These are phyloP conservation scores for Senna tora DNA, from an alignment of 306 rosid genomes.

Conservation along the genomic window DNA sequence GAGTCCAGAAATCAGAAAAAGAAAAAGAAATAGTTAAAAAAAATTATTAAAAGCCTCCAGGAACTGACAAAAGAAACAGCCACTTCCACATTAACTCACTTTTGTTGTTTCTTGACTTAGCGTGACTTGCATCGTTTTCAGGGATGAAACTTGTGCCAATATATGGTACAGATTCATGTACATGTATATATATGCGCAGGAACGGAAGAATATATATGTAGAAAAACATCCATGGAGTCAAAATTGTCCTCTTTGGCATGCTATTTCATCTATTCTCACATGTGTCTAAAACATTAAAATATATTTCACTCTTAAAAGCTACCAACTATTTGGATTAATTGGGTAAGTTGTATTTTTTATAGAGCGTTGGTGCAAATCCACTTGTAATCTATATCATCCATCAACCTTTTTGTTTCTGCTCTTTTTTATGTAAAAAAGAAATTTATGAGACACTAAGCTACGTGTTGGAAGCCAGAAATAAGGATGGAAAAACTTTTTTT, in stretches of 20 bases:
- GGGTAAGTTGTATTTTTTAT: too few relatives aligned
- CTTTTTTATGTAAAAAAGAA: too few relatives aligned
- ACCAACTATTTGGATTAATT: too few relatives aligned
- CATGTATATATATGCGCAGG: too few relatives aligned
- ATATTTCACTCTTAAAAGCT: neutral
- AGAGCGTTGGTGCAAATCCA: too few relatives aligned
- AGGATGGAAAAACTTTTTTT: too few relatives aligned
- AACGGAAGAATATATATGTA: neutral
- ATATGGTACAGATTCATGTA: neutral
- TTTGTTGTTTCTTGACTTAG: slow-evolving; percentile 39
- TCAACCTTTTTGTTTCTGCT: too few relatives aligned
- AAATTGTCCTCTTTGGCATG: neutral
- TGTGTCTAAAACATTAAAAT: neutral
- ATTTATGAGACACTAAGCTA: too few relatives aligned
- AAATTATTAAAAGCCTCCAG: neutral
- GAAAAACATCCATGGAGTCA: neutral
- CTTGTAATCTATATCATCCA: too few relatives aligned
- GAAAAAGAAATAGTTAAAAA: neutral
- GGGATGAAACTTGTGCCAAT: neutral
- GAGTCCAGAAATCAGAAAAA: too few relatives aligned
- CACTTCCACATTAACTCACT: slow-evolving; percentile 1
- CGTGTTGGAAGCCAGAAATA: too few relatives aligned
- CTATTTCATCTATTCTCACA: neutral
- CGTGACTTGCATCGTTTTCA: neutral
- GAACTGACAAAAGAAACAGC: slow-evolving; percentile 32